These are phyloP conservation scores for Thelonectria olida DNA, from an alignment of 2,329 filamentous ascomycete species.

Conservation along the genomic window DNA sequence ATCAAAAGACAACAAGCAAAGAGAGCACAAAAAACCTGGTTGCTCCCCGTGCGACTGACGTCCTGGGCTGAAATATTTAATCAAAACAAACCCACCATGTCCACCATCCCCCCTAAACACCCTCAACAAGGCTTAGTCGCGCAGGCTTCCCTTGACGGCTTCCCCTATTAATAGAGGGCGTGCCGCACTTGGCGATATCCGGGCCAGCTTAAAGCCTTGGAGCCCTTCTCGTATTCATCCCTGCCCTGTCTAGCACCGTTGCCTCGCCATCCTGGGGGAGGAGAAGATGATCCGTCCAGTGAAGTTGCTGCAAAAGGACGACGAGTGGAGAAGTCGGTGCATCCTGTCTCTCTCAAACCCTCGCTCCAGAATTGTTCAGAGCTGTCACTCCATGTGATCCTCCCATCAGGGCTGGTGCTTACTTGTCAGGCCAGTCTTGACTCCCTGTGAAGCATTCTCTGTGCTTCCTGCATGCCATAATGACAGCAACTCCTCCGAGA, in stretches of 20 bases:
- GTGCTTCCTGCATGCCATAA: background rate
- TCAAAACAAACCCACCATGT: conserved; percentile 11
- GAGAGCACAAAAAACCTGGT: conserved; percentile 3
- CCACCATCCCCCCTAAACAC: background rate
- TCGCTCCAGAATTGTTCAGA: background rate
- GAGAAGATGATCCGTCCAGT: background rate
- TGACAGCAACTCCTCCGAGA: background rate
- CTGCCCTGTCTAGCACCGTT: background rate
- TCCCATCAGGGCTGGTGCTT: background rate
- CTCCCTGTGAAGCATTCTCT: no score
- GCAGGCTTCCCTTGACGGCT: background rate
- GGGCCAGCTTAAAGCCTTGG: background rate
- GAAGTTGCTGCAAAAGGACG: background rate
- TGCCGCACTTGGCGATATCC: background rate
- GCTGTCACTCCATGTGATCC: no score
- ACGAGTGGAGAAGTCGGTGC: background rate
- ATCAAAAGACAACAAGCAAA: background rate
- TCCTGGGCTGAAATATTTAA: conserved; percentile 9
- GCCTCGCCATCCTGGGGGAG: background rate
- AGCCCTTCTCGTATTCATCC: conserved; percentile 9
- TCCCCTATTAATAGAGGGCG: conserved; percentile 11
- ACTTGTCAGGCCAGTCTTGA: background rate
- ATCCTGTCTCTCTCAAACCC: background rate
- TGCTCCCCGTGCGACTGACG: conserved; percentile 1
- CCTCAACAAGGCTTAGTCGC: conserved; percentile 1